Evolutionary conservation across 2,329 filamentous ascomycete genomes (phyloP), one percentile per base, ranked within the genome.

Genomic region (Neopestalotiopsis clavispora): DNA sequence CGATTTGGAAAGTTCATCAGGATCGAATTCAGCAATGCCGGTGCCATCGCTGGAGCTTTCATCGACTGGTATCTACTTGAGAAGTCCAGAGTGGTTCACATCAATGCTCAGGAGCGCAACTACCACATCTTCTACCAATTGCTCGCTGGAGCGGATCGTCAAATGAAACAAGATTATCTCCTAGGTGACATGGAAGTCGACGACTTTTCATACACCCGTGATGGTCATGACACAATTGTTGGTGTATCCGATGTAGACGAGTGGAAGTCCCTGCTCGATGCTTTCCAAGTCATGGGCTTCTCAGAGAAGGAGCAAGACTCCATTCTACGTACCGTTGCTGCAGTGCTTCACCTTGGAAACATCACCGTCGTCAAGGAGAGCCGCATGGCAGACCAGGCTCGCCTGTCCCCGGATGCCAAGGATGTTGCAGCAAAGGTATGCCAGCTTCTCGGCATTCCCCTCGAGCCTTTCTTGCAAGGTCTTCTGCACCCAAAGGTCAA

Each of bases 21-120:
- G 64, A 99, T 99, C 76, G 94, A 98, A 78, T 98, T 99, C 81
- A 94, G 90, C 42, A 88, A 93, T 30, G 89, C 89, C 45, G 97
- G 97, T 34, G 92, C 96, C 67, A 99, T 99, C 73, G 93, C 93
- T 4, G 97, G 97, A 45, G 96, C 96, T 28, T 98, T 94, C 82
- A 98, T 99, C 73, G 95, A 99, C 79, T 99, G 96, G 96, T 99
- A 98, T 80, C 86, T 99, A 0, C 84, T 99, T 14, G 96, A 99
- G 78, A 99, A 99, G 81, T 99, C 96, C n/a, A 90, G 96, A 74
- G 96, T 99, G 7, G 95, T 99, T 23, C 91, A 91, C 57, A 89
- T 97, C 70, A 97, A 97, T 76, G 78, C 89, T 0, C 92, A 94
- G 68, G 96, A 99, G 82, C 90, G 96, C 67, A 99, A 97, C 76